Base-by-base conservation (phyloP, 768 basidiomycete genomes). In the Mycena leptocephala region DNA sequence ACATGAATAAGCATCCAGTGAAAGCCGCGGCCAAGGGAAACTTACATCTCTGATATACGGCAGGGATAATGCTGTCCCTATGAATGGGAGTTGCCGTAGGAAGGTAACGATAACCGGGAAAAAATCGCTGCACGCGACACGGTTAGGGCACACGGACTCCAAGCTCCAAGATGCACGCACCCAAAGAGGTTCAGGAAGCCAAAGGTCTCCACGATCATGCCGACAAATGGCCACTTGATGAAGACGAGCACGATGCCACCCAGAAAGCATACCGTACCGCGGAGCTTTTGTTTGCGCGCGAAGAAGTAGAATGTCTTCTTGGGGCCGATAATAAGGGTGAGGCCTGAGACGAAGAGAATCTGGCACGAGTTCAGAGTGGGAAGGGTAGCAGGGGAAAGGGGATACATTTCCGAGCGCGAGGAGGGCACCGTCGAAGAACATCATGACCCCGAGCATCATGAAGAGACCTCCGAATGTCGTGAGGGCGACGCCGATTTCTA, bases 51-150 rank as follows among this genome's bases (percentile, higher is more conserved):
- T 89, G 80, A 99, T 93, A 82, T 95, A 97, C 1, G 98, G 97
- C 77, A 99, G 82, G 6, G 95, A 94, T 61, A 99, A 85, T 76
- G 95, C 84, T 0, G 93, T 96, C 32, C 98, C 98, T 71, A 99
- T 90, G 78, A 98, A 93, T 6, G 98, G 98, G 58, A 99, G 83
- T 86, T 99, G 98, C 70, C 97, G 91, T 77, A 99, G 86, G 89
- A 99, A 99, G n/a, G 96, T 97, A 63, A 99, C 88, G 70, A 99
- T 94, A 75, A 99, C 98, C 8, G 98, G 98, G 92, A 99, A 99
- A 89, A 99, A 99, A 86, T 99, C 98, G 56, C 98, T 99, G 86
- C 58, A 76, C 37, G 55, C 33, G n/a, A 48, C 35, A 16, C 4
- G 55, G 35, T 39, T 30, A 67, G 30, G 58, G 22, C 26, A 56